Evolutionary conservation across 2,329 filamentous ascomycete genomes (phyloP).

Genomic region (Colletotrichum lupini): DNA sequence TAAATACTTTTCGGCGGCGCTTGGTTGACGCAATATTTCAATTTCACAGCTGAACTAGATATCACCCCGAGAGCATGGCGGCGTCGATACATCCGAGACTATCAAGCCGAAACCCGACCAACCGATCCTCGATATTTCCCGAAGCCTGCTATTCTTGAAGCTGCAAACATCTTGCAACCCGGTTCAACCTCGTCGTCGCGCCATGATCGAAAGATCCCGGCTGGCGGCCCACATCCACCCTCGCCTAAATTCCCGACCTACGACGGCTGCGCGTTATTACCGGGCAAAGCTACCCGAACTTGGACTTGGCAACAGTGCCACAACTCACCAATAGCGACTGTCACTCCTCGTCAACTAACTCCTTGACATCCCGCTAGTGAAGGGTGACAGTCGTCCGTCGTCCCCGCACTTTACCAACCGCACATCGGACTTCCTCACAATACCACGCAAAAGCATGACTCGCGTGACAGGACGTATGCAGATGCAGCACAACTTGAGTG

Average conservation of each 20-base stretch:
- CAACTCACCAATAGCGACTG: not conserved
- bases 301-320: not conserved
- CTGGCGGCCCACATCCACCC: not conserved
- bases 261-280: conserved; percentile 8
- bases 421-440: not conserved
- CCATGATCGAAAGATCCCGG: conserved; percentile 25
- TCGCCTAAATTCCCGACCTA: not conserved
- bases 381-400: conserved; percentile 31
- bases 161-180: not conserved
- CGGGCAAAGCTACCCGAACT: not conserved
- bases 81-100: too few relatives aligned
- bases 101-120: too few relatives aligned
- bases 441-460: conserved; percentile 7
- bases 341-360: too few relatives aligned
- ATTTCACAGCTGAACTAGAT: too few relatives aligned
- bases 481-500: conserved; percentile 7
- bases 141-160: not conserved
- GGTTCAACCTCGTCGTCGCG: conserved; percentile 18
- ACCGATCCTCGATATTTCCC: too few relatives aligned
- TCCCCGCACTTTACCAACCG: conserved; percentile 14
- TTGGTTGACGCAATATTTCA: too few relatives aligned
- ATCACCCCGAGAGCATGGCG: too few relatives aligned
- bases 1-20: too few relatives aligned
- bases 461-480: not conserved
- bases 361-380: not conserved